phyloP scores from a whole-genome alignment of 2,329 filamentous ascomycete genomes.

The Pyrenochaeta sp. region DNA sequence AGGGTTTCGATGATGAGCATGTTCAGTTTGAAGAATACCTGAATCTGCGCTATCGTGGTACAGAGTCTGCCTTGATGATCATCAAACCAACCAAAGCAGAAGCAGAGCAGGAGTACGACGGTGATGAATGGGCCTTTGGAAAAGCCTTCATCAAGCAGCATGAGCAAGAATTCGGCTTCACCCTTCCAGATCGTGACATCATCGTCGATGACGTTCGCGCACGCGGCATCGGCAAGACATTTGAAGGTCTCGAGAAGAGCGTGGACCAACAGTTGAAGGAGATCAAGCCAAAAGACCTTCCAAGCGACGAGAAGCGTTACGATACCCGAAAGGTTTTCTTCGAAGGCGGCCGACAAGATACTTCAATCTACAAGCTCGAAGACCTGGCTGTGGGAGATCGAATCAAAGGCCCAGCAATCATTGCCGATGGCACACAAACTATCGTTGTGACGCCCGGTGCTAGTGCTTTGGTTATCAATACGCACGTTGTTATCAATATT shows the following conservation, averaged over 20 bases:
- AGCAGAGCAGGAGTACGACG: conserved; percentile 65
- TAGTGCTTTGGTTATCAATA: conserved; percentile 79
- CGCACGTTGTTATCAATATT: conserved; percentile 89
- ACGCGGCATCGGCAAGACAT: conserved; percentile 88
- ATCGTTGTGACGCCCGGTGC: conserved; percentile 86
- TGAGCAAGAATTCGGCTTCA: conserved; percentile 93
- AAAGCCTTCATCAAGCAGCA: conserved; percentile 87
- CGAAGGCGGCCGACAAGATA: conserved; percentile 78
- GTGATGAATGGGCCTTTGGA: conserved; percentile 82
- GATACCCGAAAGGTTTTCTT: conserved; percentile 80
- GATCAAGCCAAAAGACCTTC: conserved; percentile 66
- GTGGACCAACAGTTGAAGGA: conserved; percentile 83
- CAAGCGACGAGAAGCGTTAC: conserved; percentile 70
- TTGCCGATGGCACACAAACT: conserved; percentile 89
- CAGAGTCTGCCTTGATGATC: conserved; percentile 91
- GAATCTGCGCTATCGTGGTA: conserved; percentile 91
- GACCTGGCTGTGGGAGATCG: conserved; percentile 76
- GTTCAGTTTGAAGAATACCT: conserved; percentile 91
- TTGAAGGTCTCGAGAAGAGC: conserved; percentile 79
- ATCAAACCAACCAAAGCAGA: conserved; percentile 74
- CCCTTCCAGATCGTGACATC: conserved; percentile 82
- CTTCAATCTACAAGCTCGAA: conserved; percentile 83
- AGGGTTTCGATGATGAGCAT: conserved; percentile 78
- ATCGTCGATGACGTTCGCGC: conserved; percentile 91
- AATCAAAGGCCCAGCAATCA: conserved; percentile 81